Percentiles rank a stretch among this genome's conserved stretches.
Conservation (phyloP, 2,329 filamentous ascomycete genomes). For the Cercospora nicotianae region DNA sequence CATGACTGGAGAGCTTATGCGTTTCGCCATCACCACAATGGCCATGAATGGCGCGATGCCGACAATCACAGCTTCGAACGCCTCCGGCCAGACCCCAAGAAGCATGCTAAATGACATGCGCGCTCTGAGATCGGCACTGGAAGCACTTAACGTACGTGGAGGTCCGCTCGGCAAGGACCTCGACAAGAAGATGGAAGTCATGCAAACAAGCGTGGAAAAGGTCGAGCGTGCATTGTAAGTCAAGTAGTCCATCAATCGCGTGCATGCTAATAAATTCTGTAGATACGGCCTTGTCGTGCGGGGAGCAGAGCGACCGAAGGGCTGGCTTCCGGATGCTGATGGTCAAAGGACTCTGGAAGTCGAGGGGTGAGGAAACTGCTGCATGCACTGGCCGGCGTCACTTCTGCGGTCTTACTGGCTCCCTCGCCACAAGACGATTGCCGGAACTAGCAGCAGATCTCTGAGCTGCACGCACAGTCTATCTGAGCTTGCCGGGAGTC, state of each 20-base stretch:
- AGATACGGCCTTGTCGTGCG: constrained; percentile 80
- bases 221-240: constrained; percentile 65
- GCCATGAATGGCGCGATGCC: constrained; percentile 66
- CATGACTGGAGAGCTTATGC: constrained; percentile 93
- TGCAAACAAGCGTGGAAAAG: constrained; percentile 87
- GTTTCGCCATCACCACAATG: constrained; percentile 86
- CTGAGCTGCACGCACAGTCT: neutral
- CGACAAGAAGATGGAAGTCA: constrained; percentile 78
- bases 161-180: constrained; percentile 63
- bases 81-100: constrained; percentile 42
- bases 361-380: constrained; percentile 36
- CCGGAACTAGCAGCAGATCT: neutral
- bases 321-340: constrained; percentile 78
- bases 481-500: neutral
- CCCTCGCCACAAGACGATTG: neutral
- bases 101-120: constrained; percentile 80
- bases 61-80: constrained; percentile 41
- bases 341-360: constrained; percentile 44
- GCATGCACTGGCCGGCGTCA: neutral
- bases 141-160: constrained; percentile 63
- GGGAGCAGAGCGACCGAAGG: constrained; percentile 83
- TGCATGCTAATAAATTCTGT: neutral
- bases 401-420: neutral
- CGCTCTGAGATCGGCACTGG: constrained; percentile 71
- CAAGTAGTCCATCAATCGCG: neutral